phyloP scores from a whole-genome alignment of 1,284 basidiomycete genomes.

The Leccinum pachyderme region DNA sequence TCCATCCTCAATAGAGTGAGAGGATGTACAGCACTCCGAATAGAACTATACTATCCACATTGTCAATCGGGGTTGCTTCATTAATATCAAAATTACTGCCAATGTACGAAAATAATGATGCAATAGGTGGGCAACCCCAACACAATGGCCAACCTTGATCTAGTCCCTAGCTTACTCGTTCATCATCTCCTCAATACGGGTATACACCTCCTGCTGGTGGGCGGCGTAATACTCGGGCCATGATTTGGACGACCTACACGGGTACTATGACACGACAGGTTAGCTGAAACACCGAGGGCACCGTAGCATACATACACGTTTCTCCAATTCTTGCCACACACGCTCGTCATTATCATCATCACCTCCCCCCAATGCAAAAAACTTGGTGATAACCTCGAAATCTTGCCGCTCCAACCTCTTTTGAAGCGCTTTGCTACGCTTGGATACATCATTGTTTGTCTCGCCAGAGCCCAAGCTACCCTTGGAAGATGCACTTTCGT shows the following conservation, averaged over 20 bases:
- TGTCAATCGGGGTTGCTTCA: not conserved
- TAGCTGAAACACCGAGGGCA: not conserved
- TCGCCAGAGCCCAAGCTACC: not conserved
- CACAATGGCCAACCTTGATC: not conserved
- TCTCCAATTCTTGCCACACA: conserved; percentile 44
- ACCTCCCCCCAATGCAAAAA: conserved; percentile 49
- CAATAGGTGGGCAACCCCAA: not conserved
- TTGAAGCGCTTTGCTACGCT: conserved; percentile 1
- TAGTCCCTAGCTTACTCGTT: conserved; percentile 13
- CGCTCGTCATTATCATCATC: conserved; percentile 45
- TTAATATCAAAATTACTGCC: conserved; percentile 1
- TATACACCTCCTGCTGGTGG: conserved; percentile 42
- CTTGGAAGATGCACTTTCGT: conserved; percentile 2
- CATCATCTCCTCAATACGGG: conserved; percentile 35
- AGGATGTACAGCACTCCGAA: conserved; percentile 8
- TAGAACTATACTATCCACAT: conserved; percentile 10
- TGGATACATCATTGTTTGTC: not conserved
- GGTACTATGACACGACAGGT: conserved; percentile 36
- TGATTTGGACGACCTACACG: conserved; percentile 43
- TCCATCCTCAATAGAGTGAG: conserved; percentile 25
- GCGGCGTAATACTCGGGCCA: conserved; percentile 60
- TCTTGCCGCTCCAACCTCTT: conserved; percentile 35
- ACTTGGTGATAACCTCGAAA: conserved; percentile 47
- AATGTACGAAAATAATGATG: not conserved
- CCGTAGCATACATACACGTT: conserved; percentile 34